Evolutionary conservation across 1,284 basidiomycete genomes (phyloP).

Genomic region (Fomitopsis betulina): DNA sequence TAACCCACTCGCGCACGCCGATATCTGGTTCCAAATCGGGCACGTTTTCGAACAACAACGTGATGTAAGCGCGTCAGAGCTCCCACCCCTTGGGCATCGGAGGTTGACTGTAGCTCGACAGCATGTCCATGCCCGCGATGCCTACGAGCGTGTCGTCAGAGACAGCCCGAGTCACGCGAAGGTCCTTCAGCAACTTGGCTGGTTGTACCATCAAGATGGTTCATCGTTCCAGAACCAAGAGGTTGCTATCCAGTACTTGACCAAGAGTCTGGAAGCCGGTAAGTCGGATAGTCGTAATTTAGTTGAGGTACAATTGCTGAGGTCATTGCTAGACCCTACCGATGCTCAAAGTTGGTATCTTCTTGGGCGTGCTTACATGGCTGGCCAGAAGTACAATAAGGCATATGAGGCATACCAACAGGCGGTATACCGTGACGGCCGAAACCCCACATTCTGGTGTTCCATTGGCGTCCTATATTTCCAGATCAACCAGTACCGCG

Average conservation of each 20-base stretch:
- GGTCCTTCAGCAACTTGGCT: conserved; percentile 96
- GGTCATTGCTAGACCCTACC: conserved; percentile 61
- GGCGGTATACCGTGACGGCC: conserved; percentile 96
- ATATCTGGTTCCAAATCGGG: conserved; percentile 99
- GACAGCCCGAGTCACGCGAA: conserved; percentile 96
- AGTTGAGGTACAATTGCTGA: neutral
- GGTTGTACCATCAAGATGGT: conserved; percentile 94
- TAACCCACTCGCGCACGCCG: conserved; percentile 91
- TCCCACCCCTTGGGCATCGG: neutral
- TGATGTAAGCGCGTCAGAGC: conserved; percentile 58
- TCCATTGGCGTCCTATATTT: conserved; percentile 99
- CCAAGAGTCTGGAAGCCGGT: conserved; percentile 93
- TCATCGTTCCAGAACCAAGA: conserved; percentile 96
- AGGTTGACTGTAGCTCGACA: conserved; percentile 28
- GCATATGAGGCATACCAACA: conserved; percentile 99
- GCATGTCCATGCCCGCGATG: conserved; percentile 89
- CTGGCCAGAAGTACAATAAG: conserved; percentile 98
- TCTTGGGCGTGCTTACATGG: conserved; percentile 97
- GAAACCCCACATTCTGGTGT: conserved; percentile 99
- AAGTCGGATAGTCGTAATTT: conserved; percentile 27
- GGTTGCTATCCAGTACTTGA: conserved; percentile 88
- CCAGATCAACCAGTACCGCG: conserved; percentile 98
- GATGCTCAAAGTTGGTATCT: conserved; percentile 99
- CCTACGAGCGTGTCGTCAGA: conserved; percentile 93
- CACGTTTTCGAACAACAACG: conserved; percentile 98